Evolutionary conservation across 2,329 filamentous ascomycete species (phyloP), one percentile per base, ranked within the genome.

Genomic region (Phaeosphaeria sp.): DNA sequence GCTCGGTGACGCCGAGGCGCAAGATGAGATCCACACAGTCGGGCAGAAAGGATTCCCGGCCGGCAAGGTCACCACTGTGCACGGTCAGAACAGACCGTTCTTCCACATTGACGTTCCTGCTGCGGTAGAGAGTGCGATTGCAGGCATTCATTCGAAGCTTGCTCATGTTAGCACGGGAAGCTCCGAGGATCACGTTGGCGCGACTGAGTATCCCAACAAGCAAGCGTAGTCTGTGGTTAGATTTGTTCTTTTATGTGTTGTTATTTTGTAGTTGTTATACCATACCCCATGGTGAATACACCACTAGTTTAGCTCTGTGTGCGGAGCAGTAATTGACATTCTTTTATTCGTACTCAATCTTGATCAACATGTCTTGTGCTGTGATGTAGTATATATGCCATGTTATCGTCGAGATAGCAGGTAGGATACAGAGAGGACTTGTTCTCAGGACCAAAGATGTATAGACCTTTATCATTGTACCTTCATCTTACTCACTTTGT

Each of bases 51-150:
- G 57, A 2, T 53, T 67, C 15, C 56, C 63, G 11, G 25, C 74
- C 62, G 58, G 78, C 15, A 81, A 76, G 66, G 77, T 86, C 25
- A 89, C 90, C 1, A 84, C 91, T 4, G 88, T 98, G 17, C 90
- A 93, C 65, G 91, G 94, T n/a, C 80, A 96, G 62, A 95, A 96
- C 77, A 82, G 91, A 66, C 94, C 95, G 4, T 85, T 97, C 66
- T 98, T 99, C 85, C 95, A 99, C 74, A 87, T 97, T 52, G 95
- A 98, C 75, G 79, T 98, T 51, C 95, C 92, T 3, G 93, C 89
- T 70, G 95, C 95, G 6, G 78, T 98, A 66, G 91, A 97, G 77
- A 92, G 89, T 67, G 94, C 93, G 2, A 87, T 97, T 68, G 87
- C 89, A 27, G 96, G 96, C 66, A 85, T 91, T 0, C 86, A 92